Percentiles rank a stretch among this genome's conserved stretches.
Evolutionary conservation across 305 asterid species (phyloP).

Genomic region (Fraxinus paxiana): DNA sequence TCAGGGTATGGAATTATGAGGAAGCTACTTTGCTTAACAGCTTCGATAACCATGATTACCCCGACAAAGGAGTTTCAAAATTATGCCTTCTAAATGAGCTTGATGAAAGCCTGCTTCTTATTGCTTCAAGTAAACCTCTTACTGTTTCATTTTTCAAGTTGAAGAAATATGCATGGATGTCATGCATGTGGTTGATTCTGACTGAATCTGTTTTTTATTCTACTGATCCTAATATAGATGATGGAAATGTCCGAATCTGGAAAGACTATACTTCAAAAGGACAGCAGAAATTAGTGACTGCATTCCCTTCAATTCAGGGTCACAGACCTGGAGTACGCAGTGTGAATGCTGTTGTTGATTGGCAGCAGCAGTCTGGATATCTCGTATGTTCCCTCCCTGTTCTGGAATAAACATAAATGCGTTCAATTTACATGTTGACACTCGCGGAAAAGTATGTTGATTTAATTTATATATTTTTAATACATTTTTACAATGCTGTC

Average conservation of each 20-base stretch:
- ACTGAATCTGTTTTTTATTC: slow-evolving; percentile 9
- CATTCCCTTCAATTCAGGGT: slow-evolving; percentile 87
- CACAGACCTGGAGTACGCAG: slow-evolving; percentile 84
- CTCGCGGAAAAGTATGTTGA: neutral
- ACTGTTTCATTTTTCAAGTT: slow-evolving; percentile 16
- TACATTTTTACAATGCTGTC: slow-evolving; percentile 21
- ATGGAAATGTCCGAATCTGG: slow-evolving; percentile 93
- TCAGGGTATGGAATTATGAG: slow-evolving; percentile 97
- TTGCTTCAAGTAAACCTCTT: slow-evolving; percentile 79
- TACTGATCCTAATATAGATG: slow-evolving; percentile 46
- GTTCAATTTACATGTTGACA: neutral
- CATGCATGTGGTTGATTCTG: slow-evolving; percentile 1
- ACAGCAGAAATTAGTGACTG: slow-evolving; percentile 81
- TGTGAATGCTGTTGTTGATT: slow-evolving; percentile 93
- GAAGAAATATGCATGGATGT: slow-evolving; percentile 1
- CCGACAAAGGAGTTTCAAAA: slow-evolving; percentile 90
- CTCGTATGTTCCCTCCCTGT: slow-evolving; percentile 49
- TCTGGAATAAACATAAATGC: neutral
- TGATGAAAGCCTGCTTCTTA: slow-evolving; percentile 89
- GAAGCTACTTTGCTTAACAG: slow-evolving; percentile 83
- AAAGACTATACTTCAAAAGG: slow-evolving; percentile 74
- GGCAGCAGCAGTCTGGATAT: slow-evolving; percentile 99
- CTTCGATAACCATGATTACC: slow-evolving; percentile 84
- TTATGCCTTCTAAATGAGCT: slow-evolving; percentile 90
- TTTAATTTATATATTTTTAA: slow-evolving; percentile 4